These are phyloP conservation scores for Mycotypha africana DNA, from an alignment of 371 early-diverging fungal genomes.

Conservation along the genomic window DNA sequence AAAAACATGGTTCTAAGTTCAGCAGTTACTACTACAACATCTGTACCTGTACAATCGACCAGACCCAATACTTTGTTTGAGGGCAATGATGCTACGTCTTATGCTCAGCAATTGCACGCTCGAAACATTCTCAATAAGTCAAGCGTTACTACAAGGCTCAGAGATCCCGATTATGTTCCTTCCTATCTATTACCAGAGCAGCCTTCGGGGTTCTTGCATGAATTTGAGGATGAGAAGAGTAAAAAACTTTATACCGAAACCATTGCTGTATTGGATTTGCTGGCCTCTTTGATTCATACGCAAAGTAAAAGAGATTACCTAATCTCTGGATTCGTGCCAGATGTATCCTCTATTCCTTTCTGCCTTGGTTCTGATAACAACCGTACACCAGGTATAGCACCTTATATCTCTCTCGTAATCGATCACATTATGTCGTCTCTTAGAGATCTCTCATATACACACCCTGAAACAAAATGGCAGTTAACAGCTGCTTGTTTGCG, in stretches of 20 bases:
- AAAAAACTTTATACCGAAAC: constrained; percentile 79
- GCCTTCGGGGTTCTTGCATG: constrained; percentile 11
- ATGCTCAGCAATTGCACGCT: neutral
- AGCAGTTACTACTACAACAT: neutral
- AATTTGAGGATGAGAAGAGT: constrained; percentile 28
- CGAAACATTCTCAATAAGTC: neutral
- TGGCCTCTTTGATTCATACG: constrained; percentile 67
- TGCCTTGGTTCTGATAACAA: constrained; percentile 55
- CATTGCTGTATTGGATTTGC: constrained; percentile 64
- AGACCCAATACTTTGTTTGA: neutral
- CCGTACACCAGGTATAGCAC: constrained; percentile 68
- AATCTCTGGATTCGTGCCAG: constrained; percentile 18
- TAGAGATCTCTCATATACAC: constrained; percentile 54
- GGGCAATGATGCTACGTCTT: neutral
- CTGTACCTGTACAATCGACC: neutral
- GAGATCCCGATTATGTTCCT: neutral
- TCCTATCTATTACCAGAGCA: constrained; percentile 10
- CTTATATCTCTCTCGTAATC: constrained; percentile 75
- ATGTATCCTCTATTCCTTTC: constrained; percentile 49
- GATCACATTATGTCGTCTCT: constrained; percentile 77
- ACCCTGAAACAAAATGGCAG: constrained; percentile 67
- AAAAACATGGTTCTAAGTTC: constrained; percentile 7
- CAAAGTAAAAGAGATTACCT: constrained; percentile 29
- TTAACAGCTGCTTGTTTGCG: constrained; percentile 62
- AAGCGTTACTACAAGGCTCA: neutral